Evolutionary conservation across 2,329 filamentous ascomycete species (phyloP).

Genomic region (Epichloe coenophiala): DNA sequence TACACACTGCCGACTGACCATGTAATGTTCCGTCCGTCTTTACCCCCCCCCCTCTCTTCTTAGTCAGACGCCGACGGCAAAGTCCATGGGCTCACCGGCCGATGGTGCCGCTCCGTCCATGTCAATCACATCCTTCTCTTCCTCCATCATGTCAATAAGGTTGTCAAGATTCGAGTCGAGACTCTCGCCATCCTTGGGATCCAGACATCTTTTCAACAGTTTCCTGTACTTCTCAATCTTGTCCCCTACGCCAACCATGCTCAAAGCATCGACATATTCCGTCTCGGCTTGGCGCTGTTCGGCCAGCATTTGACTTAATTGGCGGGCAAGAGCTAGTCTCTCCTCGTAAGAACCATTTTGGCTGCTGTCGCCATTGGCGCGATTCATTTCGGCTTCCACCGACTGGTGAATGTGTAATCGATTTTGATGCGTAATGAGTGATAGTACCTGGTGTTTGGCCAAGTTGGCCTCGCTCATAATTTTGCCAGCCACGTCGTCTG

Average conservation of each 20-base stretch:
- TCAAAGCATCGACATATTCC: constrained; percentile 56
- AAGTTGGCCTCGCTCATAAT: constrained; percentile 36
- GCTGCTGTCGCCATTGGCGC: constrained; percentile 33
- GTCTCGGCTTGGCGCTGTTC: constrained; percentile 50
- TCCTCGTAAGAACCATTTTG: constrained; percentile 37
- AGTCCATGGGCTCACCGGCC: constrained; percentile 18
- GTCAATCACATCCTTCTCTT: constrained; percentile 37
- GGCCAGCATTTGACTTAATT: constrained; percentile 41
- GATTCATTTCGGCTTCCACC: constrained; percentile 35
- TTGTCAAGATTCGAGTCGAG: constrained; percentile 52
- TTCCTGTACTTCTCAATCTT: constrained; percentile 61
- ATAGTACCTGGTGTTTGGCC: constrained; percentile 33
- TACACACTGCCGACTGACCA: neutral
- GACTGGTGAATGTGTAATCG: constrained; percentile 37
- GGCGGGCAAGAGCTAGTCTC: constrained; percentile 42
- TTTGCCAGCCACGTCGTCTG: constrained; percentile 38
- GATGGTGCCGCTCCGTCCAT: constrained; percentile 17
- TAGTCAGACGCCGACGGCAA: constrained; percentile 6
- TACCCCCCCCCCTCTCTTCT: neutral
- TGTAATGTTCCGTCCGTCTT: too few relatives aligned
- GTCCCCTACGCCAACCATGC: constrained; percentile 56
- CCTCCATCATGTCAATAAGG: constrained; percentile 50
- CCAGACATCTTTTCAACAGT: constrained; percentile 54
- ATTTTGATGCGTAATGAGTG: constrained; percentile 38
- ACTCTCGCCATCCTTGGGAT: constrained; percentile 51